These are phyloP conservation scores for Sclerotinia minor DNA, from an alignment of 2,329 filamentous ascomycete species.

Conservation along the genomic window DNA sequence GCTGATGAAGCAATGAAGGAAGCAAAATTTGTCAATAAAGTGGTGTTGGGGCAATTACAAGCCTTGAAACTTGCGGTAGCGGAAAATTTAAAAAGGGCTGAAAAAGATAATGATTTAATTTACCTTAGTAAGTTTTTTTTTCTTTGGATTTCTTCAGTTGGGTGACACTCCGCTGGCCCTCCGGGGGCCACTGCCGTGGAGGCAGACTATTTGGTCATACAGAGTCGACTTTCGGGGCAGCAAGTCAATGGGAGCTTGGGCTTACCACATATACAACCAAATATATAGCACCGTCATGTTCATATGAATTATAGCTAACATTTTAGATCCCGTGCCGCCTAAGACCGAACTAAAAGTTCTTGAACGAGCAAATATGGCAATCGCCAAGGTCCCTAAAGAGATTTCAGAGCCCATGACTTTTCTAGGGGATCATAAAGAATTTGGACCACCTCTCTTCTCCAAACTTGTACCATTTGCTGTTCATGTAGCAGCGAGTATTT, in stretches of 20 bases:
- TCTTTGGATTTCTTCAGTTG: background rate
- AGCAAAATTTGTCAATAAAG: conserved; percentile 75
- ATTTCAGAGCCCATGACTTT: conserved; percentile 77
- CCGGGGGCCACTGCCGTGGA: conserved; percentile 14
- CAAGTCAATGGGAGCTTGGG: background rate
- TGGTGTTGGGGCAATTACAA: conserved; percentile 78
- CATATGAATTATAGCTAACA: conserved; percentile 40
- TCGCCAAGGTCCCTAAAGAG: conserved; percentile 75
- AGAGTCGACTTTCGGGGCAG: background rate
- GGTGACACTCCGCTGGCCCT: conserved; percentile 17
- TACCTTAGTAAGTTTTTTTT: conserved; percentile 65
- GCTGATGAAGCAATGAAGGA: conserved; percentile 87
- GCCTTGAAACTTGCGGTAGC: conserved; percentile 78
- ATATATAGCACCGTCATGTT: background rate
- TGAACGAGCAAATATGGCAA: conserved; percentile 86
- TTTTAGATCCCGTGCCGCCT: conserved; percentile 70
- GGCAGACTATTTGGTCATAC: background rate
- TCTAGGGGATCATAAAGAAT: conserved; percentile 75
- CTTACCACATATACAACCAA: background rate
- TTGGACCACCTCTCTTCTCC: conserved; percentile 82
- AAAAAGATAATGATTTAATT: conserved; percentile 95
- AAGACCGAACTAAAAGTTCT: conserved; percentile 85
- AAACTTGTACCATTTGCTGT: conserved; percentile 95
- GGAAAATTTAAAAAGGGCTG: conserved; percentile 86
- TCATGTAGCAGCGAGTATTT: conserved; percentile 91